These are phyloP conservation scores for Rhodosporidiobolus sp. DNA, from an alignment of 768 basidiomycete species.

Conservation along the genomic window DNA sequence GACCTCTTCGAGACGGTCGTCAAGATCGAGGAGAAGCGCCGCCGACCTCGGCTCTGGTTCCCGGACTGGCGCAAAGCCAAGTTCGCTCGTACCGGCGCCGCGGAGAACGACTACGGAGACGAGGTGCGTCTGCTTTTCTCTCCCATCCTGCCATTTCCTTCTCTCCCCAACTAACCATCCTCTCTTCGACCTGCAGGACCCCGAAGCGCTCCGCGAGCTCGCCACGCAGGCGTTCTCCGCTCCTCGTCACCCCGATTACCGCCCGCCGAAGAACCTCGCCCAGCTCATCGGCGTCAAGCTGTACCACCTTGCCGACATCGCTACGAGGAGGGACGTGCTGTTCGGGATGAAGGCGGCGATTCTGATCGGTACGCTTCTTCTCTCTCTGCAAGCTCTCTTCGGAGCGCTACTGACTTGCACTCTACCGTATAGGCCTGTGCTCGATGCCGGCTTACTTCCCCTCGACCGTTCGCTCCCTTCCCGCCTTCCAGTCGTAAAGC, in stretches of 20 bases:
- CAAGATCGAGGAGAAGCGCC: conserved; percentile 28
- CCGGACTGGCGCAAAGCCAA: conserved; percentile 21
- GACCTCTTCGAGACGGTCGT: conserved; percentile 24
- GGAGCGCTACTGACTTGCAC: background rate
- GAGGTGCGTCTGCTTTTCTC: conserved; percentile 9
- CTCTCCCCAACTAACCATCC: background rate
- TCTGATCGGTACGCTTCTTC: conserved; percentile 8
- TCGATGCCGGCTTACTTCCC: conserved; percentile 24
- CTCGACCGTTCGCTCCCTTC: background rate
- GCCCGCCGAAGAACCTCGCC: conserved; percentile 6
- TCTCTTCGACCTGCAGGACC: conserved; percentile 5
- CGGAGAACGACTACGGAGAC: conserved; percentile 18
- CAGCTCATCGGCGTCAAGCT: conserved; percentile 25
- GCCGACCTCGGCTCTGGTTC: conserved; percentile 30
- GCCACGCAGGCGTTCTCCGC: conserved; percentile 21
- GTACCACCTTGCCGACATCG: background rate
- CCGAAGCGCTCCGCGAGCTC: conserved; percentile 14
- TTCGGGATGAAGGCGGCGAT: conserved; percentile 34
- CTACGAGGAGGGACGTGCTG: conserved; percentile 14
- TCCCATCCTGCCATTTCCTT: background rate
- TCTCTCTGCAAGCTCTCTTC: background rate
- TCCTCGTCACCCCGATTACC: conserved; percentile 31
- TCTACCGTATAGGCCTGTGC: conserved; percentile 1
- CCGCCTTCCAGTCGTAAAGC: too few relatives aligned
- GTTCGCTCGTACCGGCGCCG: background rate